Evolutionary conservation across 164 flowering plant genomes (phyloP), one percentile per base, ranked within the genome.

Genomic region (Tetrastigma voinierianum): DNA sequence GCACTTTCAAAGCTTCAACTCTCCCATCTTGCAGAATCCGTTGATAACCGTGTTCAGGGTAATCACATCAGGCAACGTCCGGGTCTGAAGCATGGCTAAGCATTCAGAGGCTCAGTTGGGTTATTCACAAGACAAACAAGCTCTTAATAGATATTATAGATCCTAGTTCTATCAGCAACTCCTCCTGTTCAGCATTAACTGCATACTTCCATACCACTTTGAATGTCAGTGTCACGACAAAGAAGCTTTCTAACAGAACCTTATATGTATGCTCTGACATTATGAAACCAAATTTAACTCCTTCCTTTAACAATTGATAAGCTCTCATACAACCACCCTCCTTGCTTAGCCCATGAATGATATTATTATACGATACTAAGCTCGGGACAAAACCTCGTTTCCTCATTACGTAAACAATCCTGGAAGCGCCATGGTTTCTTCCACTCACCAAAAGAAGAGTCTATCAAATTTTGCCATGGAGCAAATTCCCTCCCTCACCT

Each of bases 251-350:
- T 0, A 90, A 80, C 18, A 95, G 78, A 51, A 84, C 74, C 68
- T 81, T 85, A 63, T 84, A 95, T 46, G 96, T 89, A 59, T 70
- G 64, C 76, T 87, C 94, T 0, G 91, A 83, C 0, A 89, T 97
- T 57, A 58, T 53, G 67, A 82, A 90, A 5, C 96, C 89, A 69
- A 85, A 85, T 46, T 68, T 76, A 64, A 72, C 66, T 24, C 96
- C 97, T 81, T 95, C 92, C 73, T 84, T 74, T 54, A 85, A 80
- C 77, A 95, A 72, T 69, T 95, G 97, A 70, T 77, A 92, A 64
- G 97, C 97, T 72, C 98, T 84, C 85, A 90, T 83, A 71, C 83
- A 86, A 67, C 91, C 90, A 4, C 96, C 94, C 20, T 85, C 86
- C 65, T 78, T 83, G 74, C 87, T 75, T 2, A 95, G 83, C 18